Percentiles rank a stretch among this genome's conserved stretches.
These are phyloP conservation scores for Trichoderma oligosporum DNA, from an alignment of 2,329 filamentous ascomycete genomes.

Conservation along the genomic window DNA sequence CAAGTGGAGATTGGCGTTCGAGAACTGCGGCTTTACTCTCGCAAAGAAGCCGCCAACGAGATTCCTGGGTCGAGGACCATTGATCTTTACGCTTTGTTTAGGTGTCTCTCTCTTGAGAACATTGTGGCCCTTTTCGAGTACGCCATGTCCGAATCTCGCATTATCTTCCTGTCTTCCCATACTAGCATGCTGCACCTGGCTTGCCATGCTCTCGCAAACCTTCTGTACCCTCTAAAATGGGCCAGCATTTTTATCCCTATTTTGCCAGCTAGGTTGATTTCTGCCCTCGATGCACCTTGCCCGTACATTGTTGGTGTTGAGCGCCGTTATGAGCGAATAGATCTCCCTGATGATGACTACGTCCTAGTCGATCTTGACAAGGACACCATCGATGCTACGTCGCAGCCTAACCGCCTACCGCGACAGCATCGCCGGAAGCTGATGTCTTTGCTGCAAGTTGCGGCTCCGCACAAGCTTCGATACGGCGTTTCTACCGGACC, in stretches of 20 bases:
- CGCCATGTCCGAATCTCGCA: slow-evolving; percentile 85
- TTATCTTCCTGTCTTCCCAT: slow-evolving; percentile 93
- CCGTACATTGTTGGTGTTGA: slow-evolving; percentile 97
- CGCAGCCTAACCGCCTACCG: slow-evolving; percentile 72
- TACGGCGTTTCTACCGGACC: slow-evolving; percentile 85
- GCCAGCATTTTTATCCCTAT: slow-evolving; percentile 91
- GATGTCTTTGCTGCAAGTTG: slow-evolving; percentile 78
- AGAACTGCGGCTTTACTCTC: slow-evolving; percentile 85
- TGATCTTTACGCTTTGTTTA: slow-evolving; percentile 89
- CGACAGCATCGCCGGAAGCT: slow-evolving; percentile 88
- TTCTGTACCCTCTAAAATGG: slow-evolving; percentile 91
- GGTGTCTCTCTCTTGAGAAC: slow-evolving; percentile 84
- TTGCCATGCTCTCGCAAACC: slow-evolving; percentile 76
- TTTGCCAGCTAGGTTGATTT: slow-evolving; percentile 79
- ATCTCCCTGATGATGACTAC: slow-evolving; percentile 91
- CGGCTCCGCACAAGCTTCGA: slow-evolving; percentile 82
- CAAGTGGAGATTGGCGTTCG: slow-evolving; percentile 90
- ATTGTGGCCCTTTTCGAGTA: slow-evolving; percentile 92
- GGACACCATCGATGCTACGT: slow-evolving; percentile 82
- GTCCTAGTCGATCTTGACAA: slow-evolving; percentile 91
- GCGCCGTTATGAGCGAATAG: slow-evolving; percentile 78
- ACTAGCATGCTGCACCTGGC: slow-evolving; percentile 94
- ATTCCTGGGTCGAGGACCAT: slow-evolving; percentile 86
- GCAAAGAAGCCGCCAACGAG: slow-evolving; percentile 90
- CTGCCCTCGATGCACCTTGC: slow-evolving; percentile 89